A percentile compares a stretch with the other conserved stretches of the same genome.
phyloP scores from a whole-genome alignment of 2,329 filamentous ascomycete genomes.

The Aspergillus puulaauensis region DNA sequence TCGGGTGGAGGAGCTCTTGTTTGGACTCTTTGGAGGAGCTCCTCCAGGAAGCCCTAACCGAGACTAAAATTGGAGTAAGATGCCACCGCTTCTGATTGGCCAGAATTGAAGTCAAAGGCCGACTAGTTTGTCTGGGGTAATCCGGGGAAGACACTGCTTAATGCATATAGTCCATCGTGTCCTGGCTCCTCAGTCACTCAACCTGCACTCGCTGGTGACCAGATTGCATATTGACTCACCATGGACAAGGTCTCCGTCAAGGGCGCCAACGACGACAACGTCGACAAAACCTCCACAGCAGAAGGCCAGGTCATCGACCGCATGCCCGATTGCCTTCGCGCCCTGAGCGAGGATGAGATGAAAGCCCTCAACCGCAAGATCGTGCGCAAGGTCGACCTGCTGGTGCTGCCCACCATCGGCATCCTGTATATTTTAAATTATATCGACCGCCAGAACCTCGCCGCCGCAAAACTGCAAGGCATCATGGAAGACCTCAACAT shows the following conservation, averaged over 20 bases:
- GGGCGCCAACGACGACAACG: neutral
- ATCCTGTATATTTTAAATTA: slow-evolving; percentile 45
- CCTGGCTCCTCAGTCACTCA: neutral
- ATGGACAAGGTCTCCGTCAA: slow-evolving; percentile 20
- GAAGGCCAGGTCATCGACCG: slow-evolving; percentile 25
- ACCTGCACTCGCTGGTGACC: neutral
- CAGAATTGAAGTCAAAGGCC: neutral
- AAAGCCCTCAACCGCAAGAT: slow-evolving; percentile 22
- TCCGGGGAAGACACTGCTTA: neutral
- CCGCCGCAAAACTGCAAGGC: slow-evolving; percentile 41
- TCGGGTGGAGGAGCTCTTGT: too few relatives aligned
- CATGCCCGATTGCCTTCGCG: slow-evolving; percentile 26
- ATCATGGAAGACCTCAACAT: slow-evolving; percentile 43
- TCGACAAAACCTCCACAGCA: slow-evolving; percentile 21
- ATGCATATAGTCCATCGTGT: neutral
- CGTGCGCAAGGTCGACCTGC: slow-evolving; percentile 31
- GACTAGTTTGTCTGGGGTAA: neutral
- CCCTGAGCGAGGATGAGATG: slow-evolving; percentile 23
- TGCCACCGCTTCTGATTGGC: too few relatives aligned
- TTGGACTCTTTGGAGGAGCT: slow-evolving; percentile 17
- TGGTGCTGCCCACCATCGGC: slow-evolving; percentile 32
- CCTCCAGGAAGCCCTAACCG: neutral
- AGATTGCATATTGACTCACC: neutral
- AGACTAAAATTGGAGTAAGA: too few relatives aligned
- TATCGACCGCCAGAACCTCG: slow-evolving; percentile 40